Evolutionary conservation across 495 filamentous ascomycete species (phyloP), one percentile per base, ranked within the genome.

Genomic region (Aspergillus coremiiformis): DNA sequence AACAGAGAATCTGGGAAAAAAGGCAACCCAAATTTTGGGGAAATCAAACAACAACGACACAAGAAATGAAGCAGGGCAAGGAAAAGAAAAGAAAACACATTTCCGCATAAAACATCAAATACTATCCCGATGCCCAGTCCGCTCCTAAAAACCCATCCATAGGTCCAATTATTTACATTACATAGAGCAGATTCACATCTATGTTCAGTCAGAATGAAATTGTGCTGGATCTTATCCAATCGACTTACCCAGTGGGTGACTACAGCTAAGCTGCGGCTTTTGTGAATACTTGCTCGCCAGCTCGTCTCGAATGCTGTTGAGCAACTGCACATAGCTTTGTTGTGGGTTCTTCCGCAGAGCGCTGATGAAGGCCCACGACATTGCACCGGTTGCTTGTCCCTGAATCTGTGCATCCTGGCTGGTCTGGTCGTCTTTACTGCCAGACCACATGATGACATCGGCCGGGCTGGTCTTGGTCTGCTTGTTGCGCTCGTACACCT

Each of bases 381-480:
- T 96, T 65, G 93, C 93, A 30, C 93, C 93, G 1, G 93, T 96
- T 15, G 93, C 93, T 64, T 96, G 82, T 43, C 90, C 87, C 12
- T 77, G 80, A 49, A 84, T 84, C 42, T 75, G 69, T 14, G 78
- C 79, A 62, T 86, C 83, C 59, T 77, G 72, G 53, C 82, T 85
- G 57, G 92, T 98, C 71, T 98, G 93, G 49, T 84, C 82, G 67
- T 98, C 93, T 67, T 96, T 96, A 71, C 88, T 94, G 26, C 93
- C 93, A 37, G 87, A 92, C 83, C 90, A 94, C 89, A 96, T 96
- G 65, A 98, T 80, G 23, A 98, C 93, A 73, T 98, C 93, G 23
- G 93, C 93, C 10, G 89, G 84, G 44, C 86, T 92, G 11, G 93
- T 97, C 74, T 96, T 96, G 17, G 92, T 96, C 49, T 87, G 80